Conservation (phyloP, 1,284 basidiomycete species). For the Cryptococcus sp. region DNA sequence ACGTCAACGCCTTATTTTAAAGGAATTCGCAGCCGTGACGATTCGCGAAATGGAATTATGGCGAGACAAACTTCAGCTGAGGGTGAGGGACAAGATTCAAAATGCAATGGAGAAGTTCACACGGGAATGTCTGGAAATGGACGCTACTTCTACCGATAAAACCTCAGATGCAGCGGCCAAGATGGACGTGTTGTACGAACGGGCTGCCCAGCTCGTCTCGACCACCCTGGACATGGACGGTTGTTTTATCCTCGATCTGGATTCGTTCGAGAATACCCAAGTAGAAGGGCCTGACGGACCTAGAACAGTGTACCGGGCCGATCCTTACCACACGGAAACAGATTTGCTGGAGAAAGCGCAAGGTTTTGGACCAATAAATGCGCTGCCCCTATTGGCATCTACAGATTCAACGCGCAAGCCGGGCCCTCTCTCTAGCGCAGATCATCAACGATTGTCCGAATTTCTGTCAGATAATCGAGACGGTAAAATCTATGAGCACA, state of each 20-base stretch:
- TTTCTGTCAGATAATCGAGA: constrained; percentile 75
- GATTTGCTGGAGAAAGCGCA: constrained; percentile 33
- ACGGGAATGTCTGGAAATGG: constrained; percentile 88
- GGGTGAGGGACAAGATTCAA: constrained; percentile 86
- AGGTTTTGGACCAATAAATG: constrained; percentile 30
- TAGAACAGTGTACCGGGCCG: constrained; percentile 52
- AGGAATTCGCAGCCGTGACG: constrained; percentile 88
- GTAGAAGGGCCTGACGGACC: constrained; percentile 19
- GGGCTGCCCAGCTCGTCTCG: constrained; percentile 80
- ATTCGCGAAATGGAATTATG: constrained; percentile 95
- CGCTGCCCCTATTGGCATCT: constrained; percentile 36
- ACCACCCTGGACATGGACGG: constrained; percentile 87
- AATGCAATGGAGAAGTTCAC: constrained; percentile 95
- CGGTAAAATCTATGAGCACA: constrained; percentile 77
- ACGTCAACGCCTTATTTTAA: constrained; percentile 81
- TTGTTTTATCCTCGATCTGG: constrained; percentile 84
- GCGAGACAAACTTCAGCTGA: constrained; percentile 90
- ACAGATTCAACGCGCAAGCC: constrained; percentile 25
- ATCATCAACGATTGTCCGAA: constrained; percentile 66
- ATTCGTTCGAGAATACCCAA: constrained; percentile 82
- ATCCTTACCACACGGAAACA: constrained; percentile 33
- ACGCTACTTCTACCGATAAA: constrained; percentile 49
- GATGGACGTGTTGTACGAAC: constrained; percentile 83
- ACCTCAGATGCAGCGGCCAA: constrained; percentile 43
- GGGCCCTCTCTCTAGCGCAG: constrained; percentile 56